A percentile compares a stretch with the other conserved stretches of the same genome.
Conservation (phyloP, 129 eudicot species). For the Gnaphalium uliginosum region DNA sequence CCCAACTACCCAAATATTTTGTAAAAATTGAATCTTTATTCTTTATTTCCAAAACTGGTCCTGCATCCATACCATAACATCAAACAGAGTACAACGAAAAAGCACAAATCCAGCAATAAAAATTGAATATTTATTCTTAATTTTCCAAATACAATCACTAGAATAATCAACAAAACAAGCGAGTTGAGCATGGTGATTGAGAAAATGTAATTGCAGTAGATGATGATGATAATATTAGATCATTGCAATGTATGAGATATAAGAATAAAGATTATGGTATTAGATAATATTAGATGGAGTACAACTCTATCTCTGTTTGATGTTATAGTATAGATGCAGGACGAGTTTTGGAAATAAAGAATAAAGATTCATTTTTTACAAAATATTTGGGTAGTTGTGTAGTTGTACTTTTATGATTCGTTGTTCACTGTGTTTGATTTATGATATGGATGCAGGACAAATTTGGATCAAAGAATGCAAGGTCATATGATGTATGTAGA, state of each 20-base stretch:
- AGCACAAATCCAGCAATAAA: not conserved
- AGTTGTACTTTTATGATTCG: not conserved
- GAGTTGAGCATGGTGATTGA: not conserved
- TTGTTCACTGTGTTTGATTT: not conserved
- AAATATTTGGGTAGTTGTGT: not conserved
- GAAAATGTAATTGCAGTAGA: slow-evolving; percentile 35
- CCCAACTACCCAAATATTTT: not conserved
- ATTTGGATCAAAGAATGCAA: slow-evolving; percentile 36
- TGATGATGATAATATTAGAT: no score
- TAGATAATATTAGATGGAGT: no score
- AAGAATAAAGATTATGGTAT: no score
- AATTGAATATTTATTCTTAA: not conserved
- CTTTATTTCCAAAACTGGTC: not conserved
- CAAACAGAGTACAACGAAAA: no score
- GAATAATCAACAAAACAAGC: not conserved
- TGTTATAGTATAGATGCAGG: slow-evolving; percentile 24
- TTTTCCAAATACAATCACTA: not conserved
- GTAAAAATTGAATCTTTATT: not conserved
- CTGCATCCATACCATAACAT: slow-evolving; percentile 22
- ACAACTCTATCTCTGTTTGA: slow-evolving; percentile 32
- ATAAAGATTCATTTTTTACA: not conserved
- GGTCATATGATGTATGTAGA: slow-evolving; percentile 56
- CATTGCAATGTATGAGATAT: no score
- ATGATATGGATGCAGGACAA: slow-evolving; percentile 25
- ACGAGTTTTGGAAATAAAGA: not conserved